These are phyloP conservation scores for Nigrospora sphaerica DNA, from an alignment of 2,329 filamentous ascomycete genomes.

Conservation along the genomic window DNA sequence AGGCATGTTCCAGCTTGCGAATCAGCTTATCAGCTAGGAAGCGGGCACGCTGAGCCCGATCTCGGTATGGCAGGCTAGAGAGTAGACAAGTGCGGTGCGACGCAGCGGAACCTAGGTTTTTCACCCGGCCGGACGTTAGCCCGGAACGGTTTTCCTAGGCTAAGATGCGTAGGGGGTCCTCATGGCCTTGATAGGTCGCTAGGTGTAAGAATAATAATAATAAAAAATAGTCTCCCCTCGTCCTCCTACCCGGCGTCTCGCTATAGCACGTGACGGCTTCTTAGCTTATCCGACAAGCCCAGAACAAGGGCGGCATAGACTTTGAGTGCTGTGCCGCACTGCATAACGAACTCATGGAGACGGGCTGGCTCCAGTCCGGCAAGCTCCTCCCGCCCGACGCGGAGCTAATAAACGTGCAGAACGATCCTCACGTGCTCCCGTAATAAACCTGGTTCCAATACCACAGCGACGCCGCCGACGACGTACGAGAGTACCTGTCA, in stretches of 20 bases:
- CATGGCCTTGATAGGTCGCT: too few species aligned
- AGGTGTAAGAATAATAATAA: too few species aligned
- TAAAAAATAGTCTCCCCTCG: too few species aligned
- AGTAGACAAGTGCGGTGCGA: too few species aligned
- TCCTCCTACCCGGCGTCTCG: background rate
- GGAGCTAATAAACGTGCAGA: background rate
- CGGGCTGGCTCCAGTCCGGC: conserved; percentile 4
- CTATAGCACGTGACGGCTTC: background rate
- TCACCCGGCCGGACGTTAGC: too few species aligned
- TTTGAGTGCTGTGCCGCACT: conserved; percentile 11
- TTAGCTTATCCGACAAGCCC: background rate
- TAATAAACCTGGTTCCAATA: conserved; percentile 1
- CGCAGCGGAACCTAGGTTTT: too few species aligned
- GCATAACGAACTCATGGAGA: conserved; percentile 7
- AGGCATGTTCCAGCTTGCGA: too few species aligned
- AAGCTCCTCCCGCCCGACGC: background rate
- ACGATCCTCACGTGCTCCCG: background rate
- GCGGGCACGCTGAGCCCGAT: too few species aligned
- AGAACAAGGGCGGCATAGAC: conserved; percentile 4
- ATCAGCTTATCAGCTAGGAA: too few species aligned
- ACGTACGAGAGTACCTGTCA: conserved; percentile 5
- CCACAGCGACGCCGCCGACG: conserved; percentile 1
- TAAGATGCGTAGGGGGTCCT: too few species aligned
- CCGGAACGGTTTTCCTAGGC: too few species aligned
- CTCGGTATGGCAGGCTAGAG: too few species aligned